A percentile compares a stretch with the other conserved stretches of the same genome.
phyloP scores from a whole-genome alignment of 495 filamentous ascomycete species.

The Penicillium riverlandense region DNA sequence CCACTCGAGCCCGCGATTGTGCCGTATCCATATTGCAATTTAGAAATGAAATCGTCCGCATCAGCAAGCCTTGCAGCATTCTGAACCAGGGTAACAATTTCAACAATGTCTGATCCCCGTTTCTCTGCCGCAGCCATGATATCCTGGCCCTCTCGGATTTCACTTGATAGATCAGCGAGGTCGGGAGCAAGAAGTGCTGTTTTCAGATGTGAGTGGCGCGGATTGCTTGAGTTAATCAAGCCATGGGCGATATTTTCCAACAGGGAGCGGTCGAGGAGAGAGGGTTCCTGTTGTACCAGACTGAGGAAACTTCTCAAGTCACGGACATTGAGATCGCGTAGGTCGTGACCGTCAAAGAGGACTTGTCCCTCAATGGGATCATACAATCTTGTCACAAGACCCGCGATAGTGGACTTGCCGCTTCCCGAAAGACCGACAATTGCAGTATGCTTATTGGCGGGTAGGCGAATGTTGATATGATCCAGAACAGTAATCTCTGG shows the following conservation, averaged over 20 bases:
- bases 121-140: constrained; percentile 22
- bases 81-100: constrained; percentile 31
- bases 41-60: constrained; percentile 35
- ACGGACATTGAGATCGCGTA: constrained; percentile 49
- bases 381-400: constrained; percentile 47
- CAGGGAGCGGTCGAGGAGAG: constrained; percentile 57
- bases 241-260: constrained; percentile 64
- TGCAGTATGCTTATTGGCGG: constrained; percentile 52
- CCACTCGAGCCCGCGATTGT: constrained; percentile 51
- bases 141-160: constrained; percentile 28
- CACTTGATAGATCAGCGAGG: constrained; percentile 23
- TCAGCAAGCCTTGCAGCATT: constrained; percentile 36
- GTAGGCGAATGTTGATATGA: constrained; percentile 45
- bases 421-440: constrained; percentile 64
- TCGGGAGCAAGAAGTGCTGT: constrained; percentile 18
- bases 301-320: constrained; percentile 50
- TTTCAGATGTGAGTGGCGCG: constrained; percentile 35
- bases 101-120: constrained; percentile 21
- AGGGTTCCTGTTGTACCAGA: constrained; percentile 62
- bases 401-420: constrained; percentile 64
- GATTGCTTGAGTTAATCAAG: constrained; percentile 49
- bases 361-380: constrained; percentile 40
- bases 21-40: constrained; percentile 42
- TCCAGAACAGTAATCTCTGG: constrained; percentile 48
- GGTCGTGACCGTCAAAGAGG: constrained; percentile 43